Percentiles rank a stretch among this genome's conserved stretches.
These are phyloP conservation scores for Termitomyces sp. DNA, from an alignment of 768 basidiomycete genomes.

Conservation along the genomic window DNA sequence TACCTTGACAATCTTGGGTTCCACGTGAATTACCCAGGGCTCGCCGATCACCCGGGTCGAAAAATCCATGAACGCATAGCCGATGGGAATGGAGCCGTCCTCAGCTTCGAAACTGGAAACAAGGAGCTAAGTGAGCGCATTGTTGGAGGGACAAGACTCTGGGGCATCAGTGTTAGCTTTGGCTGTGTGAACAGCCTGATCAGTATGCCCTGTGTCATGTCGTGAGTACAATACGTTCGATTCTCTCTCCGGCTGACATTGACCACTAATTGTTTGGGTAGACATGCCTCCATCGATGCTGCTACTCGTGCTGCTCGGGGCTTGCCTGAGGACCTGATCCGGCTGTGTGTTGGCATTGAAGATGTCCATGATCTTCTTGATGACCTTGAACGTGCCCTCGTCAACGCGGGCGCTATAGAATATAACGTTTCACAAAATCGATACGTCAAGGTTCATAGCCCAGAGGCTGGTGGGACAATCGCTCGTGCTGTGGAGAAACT, in stretches of 20 bases:
- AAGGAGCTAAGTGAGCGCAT: constrained; percentile 87
- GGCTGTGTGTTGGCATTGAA: constrained; percentile 97
- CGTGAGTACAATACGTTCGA: constrained; percentile 58
- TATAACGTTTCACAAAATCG: constrained; percentile 48
- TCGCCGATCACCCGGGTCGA: constrained; percentile 73
- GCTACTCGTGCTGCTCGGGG: constrained; percentile 94
- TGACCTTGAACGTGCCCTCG: constrained; percentile 88
- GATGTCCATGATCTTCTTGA: constrained; percentile 90
- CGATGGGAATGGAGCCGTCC: constrained; percentile 86
- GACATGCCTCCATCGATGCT: constrained; percentile 96
- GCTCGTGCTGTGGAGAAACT: constrained; percentile 68
- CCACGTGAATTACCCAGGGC: constrained; percentile 87
- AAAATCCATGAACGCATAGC: constrained; percentile 91
- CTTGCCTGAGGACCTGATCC: constrained; percentile 96
- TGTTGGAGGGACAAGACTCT: constrained; percentile 87
- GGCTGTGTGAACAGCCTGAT: constrained; percentile 98
- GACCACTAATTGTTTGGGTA: constrained; percentile 24
- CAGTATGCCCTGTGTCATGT: constrained; percentile 99
- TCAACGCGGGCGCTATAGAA: constrained; percentile 86
- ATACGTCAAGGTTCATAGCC: constrained; percentile 31
- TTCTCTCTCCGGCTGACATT: constrained; percentile 4
- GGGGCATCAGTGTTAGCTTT: constrained; percentile 98
- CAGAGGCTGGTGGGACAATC: constrained; percentile 33
- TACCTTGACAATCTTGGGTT: constrained; percentile 87
- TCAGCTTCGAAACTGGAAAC: constrained; percentile 93